phyloP scores from a whole-genome alignment of 2,329 filamentous ascomycete genomes.

The Alternaria brassicicola region DNA sequence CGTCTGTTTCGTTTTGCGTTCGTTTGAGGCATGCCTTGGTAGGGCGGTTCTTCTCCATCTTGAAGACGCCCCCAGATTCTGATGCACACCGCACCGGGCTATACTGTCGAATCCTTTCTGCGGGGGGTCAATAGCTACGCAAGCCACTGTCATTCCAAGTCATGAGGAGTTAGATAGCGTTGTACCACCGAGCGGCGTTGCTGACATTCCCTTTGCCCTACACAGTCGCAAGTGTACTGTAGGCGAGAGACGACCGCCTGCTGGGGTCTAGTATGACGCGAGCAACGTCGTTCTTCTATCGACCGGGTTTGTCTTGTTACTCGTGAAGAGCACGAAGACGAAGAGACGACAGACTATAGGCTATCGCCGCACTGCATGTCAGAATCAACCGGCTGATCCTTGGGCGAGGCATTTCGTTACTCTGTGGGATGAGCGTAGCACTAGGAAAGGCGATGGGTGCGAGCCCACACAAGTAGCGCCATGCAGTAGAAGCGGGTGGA shows the following conservation, averaged over 20 bases:
- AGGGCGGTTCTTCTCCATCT: neutral
- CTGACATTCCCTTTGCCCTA: conserved; percentile 21
- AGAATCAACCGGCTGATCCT: neutral
- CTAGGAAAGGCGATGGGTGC: neutral
- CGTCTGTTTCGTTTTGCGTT: conserved; percentile 17
- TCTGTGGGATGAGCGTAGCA: neutral
- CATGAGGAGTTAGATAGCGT: conserved; percentile 5
- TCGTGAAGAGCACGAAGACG: neutral
- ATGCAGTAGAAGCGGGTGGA: neutral
- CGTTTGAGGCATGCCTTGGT: conserved; percentile 6
- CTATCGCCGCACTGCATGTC: neutral
- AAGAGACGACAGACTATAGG: neutral
- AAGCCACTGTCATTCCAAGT: neutral
- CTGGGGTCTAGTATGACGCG: conserved; percentile 6
- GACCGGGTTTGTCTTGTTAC: neutral
- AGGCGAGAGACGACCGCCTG: conserved; percentile 8
- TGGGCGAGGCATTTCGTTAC: neutral
- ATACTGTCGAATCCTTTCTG: neutral
- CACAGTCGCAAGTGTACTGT: conserved; percentile 15
- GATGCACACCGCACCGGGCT: neutral
- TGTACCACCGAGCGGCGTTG: conserved; percentile 5
- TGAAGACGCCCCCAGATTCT: neutral
- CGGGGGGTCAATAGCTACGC: conserved; percentile 2
- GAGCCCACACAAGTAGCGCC: conserved; percentile 1
- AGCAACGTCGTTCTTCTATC: neutral